Conservation (phyloP, 768 basidiomycete genomes). For the Russula abietina region DNA sequence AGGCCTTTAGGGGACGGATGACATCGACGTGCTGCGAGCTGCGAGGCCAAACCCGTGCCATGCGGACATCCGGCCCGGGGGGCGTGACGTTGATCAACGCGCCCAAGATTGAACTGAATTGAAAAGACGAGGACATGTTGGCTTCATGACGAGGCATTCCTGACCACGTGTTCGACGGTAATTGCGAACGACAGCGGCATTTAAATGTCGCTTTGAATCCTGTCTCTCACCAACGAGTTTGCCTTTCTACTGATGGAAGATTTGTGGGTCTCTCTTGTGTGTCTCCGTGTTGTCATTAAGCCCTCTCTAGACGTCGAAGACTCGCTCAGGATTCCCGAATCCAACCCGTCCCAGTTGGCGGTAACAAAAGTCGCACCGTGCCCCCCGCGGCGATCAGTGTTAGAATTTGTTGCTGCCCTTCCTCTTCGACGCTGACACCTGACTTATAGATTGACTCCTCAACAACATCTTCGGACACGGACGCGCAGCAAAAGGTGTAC, state of each 20-base stretch:
- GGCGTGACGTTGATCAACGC: background rate
- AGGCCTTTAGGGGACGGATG: background rate
- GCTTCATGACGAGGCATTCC: background rate
- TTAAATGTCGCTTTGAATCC: background rate
- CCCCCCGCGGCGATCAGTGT: constrained; percentile 4
- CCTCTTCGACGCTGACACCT: background rate
- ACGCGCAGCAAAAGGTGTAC: background rate
- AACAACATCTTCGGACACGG: constrained; percentile 10
- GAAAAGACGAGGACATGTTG: no score
- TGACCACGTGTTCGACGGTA: background rate
- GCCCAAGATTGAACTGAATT: no score
- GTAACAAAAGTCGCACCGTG: background rate
- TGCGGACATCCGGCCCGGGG: background rate
- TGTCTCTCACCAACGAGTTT: background rate
- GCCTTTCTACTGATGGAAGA: constrained; percentile 11
- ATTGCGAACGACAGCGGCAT: background rate
- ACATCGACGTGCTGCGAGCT: constrained; percentile 1
- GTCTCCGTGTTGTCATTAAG: background rate
- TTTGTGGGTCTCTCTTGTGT: background rate
- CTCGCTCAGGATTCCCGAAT: constrained; percentile 15
- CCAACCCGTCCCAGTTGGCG: background rate
- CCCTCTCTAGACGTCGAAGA: constrained; percentile 15
- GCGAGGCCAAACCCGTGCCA: background rate
- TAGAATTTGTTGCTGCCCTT: background rate
- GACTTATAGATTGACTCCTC: constrained; percentile 6